Evolutionary conservation across 345 rosid genomes (phyloP), one percentile per base, ranked within the genome.

Genomic region (Combretum micranthum): DNA sequence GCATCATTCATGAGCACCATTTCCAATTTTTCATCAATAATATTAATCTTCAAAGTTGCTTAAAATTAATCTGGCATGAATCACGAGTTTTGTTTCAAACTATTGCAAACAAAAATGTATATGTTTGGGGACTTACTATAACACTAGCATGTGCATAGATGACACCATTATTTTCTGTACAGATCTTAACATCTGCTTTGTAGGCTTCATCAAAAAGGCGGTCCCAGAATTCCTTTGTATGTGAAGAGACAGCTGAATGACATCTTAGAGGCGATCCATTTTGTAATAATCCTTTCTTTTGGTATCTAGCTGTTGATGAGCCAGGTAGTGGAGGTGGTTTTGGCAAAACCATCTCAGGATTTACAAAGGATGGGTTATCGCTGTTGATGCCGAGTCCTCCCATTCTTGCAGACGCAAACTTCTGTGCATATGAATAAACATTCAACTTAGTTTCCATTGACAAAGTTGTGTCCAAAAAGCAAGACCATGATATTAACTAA

Each of bases 121-220:
- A 13, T n/a, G 15, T 32, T 32, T 7, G 47, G 20, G 42, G 62
- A 62, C 82, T 82, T 80, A 92, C 96, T 57, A 92, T 77, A 37
- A 92, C 56, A 51, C 64, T 71, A 42, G 93, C 76, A 66, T 92
- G 98, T 48, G 93, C 96, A 39, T 72, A 80, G 61, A 92, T 61
- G 57, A 54, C 59, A 48, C 72, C 78, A 42, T 86, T 84, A 61
- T 62, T 60, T 19, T 79, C 84, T 4, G 95, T 75, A 32, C 50
- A 62, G 50, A 92, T 74, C 0, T 52, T 55, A 42, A 88, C 87
- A 57, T 92, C 92, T 13, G 98, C 85, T 71, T 76, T 78, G 39
- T 84, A 84, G 43, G 86, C 95, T 25, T 72, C 70, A 47, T 81
- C 82, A 64, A 92, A 92, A 55, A 92, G 83, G 39, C 74, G 77